Conservation (phyloP, 192 early-diverging fungal genomes). For the Coemansia sp. region DNA sequence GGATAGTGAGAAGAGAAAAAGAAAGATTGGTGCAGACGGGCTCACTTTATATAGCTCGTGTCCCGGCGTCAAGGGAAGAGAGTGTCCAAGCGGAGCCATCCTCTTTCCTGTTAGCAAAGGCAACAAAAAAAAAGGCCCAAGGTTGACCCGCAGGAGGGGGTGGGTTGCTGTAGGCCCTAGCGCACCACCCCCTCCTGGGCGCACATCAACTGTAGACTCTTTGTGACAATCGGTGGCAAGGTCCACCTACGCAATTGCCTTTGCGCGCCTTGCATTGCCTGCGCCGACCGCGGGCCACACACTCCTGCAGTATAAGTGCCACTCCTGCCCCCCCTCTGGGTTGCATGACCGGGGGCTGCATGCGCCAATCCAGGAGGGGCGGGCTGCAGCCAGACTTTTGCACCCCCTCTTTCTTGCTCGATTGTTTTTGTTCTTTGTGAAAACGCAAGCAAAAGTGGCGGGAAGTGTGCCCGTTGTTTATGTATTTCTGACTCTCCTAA, state of each 20-base stretch:
- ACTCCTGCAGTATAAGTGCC: constrained; percentile 4
- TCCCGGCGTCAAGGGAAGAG: constrained; percentile 1
- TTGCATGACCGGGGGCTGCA: constrained; percentile 5
- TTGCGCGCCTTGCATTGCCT: constrained; percentile 11
- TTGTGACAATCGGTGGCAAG: constrained; percentile 7
- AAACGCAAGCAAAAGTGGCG: background rate
- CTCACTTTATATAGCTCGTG: constrained; percentile 3
- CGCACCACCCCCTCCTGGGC: constrained; percentile 1
- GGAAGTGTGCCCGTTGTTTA: background rate
- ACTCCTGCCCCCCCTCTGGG: constrained; percentile 6
- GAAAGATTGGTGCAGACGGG: background rate
- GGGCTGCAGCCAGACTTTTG: constrained; percentile 3
- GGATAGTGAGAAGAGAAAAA: constrained; percentile 3
- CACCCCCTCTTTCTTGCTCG: background rate
- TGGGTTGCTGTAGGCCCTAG: constrained; percentile 6
- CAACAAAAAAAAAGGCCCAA: constrained; percentile 3
- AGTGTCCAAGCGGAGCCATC: constrained; percentile 7
- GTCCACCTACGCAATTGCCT: background rate
- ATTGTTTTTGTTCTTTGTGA: constrained; percentile 1
- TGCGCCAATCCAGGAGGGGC: constrained; percentile 5
- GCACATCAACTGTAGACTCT: background rate
- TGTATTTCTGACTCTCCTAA: background rate
- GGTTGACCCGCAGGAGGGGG: background rate
- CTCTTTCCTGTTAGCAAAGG: constrained; percentile 3
- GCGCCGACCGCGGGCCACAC: constrained; percentile 3